Conservation (phyloP, 2,329 filamentous ascomycete genomes). For the Septoria petroselini region DNA sequence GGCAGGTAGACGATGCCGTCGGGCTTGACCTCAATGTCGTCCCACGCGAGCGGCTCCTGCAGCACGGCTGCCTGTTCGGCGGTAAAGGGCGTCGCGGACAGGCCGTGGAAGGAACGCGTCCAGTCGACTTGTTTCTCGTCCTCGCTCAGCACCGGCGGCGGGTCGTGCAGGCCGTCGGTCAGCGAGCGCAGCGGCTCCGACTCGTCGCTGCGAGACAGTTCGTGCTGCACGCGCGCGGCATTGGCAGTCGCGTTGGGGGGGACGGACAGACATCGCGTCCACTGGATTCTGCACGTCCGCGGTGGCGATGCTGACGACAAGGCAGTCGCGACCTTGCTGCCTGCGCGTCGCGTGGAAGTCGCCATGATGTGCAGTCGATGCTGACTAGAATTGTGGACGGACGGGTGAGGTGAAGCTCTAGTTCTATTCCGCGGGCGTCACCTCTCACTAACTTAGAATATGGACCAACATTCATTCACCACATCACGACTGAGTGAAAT, state of each 20-base stretch:
- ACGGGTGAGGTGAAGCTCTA: too few relatives aligned
- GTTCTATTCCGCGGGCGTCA: too few relatives aligned
- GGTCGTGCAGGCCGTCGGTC: conserved; percentile 52
- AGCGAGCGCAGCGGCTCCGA: conserved; percentile 41
- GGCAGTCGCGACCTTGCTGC: conserved; percentile 28
- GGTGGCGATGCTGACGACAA: conserved; percentile 16
- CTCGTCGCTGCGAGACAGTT: conserved; percentile 27
- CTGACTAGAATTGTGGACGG: too few relatives aligned
- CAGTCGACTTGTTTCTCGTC: conserved; percentile 65
- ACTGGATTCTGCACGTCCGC: conserved; percentile 6
- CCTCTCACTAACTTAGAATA: too few relatives aligned
- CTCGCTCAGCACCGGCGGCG: conserved; percentile 49
- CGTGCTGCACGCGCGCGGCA: conserved; percentile 19
- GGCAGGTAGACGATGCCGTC: conserved; percentile 95
- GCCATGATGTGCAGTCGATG: conserved; percentile 13
- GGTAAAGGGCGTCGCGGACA: conserved; percentile 68
- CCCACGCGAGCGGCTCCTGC: conserved; percentile 61
- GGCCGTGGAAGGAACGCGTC: conserved; percentile 77
- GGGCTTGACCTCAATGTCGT: conserved; percentile 94
- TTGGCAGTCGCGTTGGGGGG: conserved; percentile 20
- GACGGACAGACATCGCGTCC: conserved; percentile 24
- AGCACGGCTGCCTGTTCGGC: conserved; percentile 67
- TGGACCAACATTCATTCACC: too few relatives aligned
- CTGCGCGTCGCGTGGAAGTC: conserved; percentile 25
- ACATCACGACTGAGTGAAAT: too few relatives aligned